Evolutionary conservation across 345 rosid species (phyloP).

Genomic region (Eucalyptus coolabah): DNA sequence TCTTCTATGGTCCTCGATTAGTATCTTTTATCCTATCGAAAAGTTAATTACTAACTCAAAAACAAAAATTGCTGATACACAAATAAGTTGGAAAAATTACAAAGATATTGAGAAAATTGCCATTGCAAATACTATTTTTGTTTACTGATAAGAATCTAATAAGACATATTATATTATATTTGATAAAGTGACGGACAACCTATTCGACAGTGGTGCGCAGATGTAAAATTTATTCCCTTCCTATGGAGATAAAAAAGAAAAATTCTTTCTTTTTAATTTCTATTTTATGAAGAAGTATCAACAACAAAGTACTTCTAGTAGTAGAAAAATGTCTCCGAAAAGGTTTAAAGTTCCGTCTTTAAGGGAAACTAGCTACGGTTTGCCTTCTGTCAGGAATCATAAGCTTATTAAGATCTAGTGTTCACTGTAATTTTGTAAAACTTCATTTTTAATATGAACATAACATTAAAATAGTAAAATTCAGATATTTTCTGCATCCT

Average conservation of each 20-base stretch:
- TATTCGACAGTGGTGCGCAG: rapidly evolving
- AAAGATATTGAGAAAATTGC: neutral
- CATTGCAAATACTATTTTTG: neutral
- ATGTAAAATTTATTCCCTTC: neutral
- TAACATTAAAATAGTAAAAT: neutral
- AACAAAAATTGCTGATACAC: neutral
- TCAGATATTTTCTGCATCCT: neutral
- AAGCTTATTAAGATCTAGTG: neutral
- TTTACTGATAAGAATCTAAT: neutral
- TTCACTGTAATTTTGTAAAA: neutral
- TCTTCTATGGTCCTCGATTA: neutral
- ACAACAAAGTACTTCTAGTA: neutral
- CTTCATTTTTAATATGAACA: neutral
- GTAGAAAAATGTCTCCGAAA: neutral
- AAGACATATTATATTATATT: neutral
- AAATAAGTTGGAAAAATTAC: neutral
- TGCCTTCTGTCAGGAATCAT: neutral
- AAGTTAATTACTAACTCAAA: neutral
- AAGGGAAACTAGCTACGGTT: too few relatives aligned
- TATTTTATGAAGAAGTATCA: neutral
- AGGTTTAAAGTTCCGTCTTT: neutral
- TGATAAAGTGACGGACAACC: rapidly evolving
- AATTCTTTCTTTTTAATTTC: rapidly evolving
- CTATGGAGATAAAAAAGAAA: too few relatives aligned
- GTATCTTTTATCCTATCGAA: neutral